Base-by-base conservation (phyloP, 345 rosid genomes). In the Heritiera littoralis region DNA sequence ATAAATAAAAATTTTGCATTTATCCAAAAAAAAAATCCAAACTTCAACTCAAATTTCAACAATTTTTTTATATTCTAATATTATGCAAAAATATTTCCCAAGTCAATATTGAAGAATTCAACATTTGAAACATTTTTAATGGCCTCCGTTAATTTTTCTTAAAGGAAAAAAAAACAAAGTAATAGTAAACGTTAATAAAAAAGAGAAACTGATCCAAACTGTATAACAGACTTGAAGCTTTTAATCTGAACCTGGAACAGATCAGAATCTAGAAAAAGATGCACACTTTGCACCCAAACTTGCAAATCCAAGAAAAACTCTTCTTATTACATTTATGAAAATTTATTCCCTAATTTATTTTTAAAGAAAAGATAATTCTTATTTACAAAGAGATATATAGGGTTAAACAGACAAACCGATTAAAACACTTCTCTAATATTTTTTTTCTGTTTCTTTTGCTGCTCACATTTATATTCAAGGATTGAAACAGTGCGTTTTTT, bases 301-400 rank as follows among this genome's bases (percentile, higher is more conserved):
- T 7, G 45, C 45, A 43, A 43, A 43, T 43, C 45, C 45, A 43
- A 43, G 45, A 43, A 43, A 43, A 43, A 43, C 8, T 6, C 45
- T 43, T 43, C 45, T 43, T 5, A 43, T 8, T 38, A 38, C 38
- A 7, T 66, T 66, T 7, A 72, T 72, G 54, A 54, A 48, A 17
- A 52, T 72, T 72, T 18, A 72, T 32, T 72, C 46, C 60, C 60
- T 72, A 51, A 17, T 72, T 52, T 52, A 2, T 15, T 65, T 35
- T 35, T 9, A 20, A 61, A 28, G 2, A 18, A 15, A 41, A 66
- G 3, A 66, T 0, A 43, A 43, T 6, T 43, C 45, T 43, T 43
- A 0, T 43, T 43, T 43, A 43, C 45, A 43, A 41, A 5, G 9
- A 38, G 46, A 65, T 17, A 14, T 3, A 40, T 28, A 13, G 12